Evolutionary conservation across 306 rosid species (phyloP), one percentile per base, ranked within the genome.

Genomic region (Albizia julibrissin): DNA sequence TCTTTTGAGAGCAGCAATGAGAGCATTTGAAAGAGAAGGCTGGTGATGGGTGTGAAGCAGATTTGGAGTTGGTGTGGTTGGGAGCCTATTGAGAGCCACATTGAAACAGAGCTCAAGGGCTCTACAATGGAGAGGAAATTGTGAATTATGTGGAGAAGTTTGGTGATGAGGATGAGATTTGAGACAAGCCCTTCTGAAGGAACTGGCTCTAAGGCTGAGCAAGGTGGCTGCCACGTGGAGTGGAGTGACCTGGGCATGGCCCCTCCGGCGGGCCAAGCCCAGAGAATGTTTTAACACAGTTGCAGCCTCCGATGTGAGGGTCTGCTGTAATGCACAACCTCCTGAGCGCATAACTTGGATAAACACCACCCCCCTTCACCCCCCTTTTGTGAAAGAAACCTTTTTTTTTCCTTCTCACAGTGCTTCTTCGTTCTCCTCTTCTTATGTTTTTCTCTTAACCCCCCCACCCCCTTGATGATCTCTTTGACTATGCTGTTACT

Each of bases 261-360:
- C 97, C 43, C 98, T 77, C 86, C 98, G 79, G 72, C 95, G 77
- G 24, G 98, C 97, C 76, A 94, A 83, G 85, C 85, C 84, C 66
- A 94, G 97, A 81, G 98, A 92, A 67, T 91, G 98, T 92, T 92
- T 94, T 87, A 92, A 72, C 19, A 91, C 90, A 33, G 98, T 88
- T 82, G 98, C 98, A 91, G 98, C 97, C 97, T 94, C 98, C 74
- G 94, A 89, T 81, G 98, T 91, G 91, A 94, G 97, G 94, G 98
- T 92, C 93, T 94, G 98, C 89, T 91, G 94, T 70, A 89, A 90
- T 61, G 90, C 91, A 85, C 97, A 86, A 77, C 72, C 94, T 87
- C 94, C 95, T 87, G 98, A 88, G 86, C 97, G 98, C 98, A 94
- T 94, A 86, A 91, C 98, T 90, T 85, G 89, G 27, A 56, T 31